Percentiles rank a stretch among this genome's conserved stretches.
Conservation (phyloP, 805 yeast species). For the Saccharomycopsis selenospora region DNA sequence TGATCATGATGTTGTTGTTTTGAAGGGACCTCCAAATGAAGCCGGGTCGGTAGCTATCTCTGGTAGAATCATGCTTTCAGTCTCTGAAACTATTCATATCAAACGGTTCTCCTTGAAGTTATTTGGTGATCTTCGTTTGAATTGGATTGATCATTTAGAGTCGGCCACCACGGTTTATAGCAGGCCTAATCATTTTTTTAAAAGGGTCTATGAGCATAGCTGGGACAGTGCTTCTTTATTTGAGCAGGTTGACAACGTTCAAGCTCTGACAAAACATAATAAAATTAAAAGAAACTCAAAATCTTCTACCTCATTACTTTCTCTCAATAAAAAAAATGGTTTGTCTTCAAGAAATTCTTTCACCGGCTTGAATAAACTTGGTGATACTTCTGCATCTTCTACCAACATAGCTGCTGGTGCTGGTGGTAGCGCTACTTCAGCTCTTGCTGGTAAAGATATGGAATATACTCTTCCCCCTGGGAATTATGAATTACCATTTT, state of each 20-base stretch:
- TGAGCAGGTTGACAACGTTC: conserved; percentile 3
- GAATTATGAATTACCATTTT: conserved; percentile 86
- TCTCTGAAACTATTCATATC: conserved; percentile 66
- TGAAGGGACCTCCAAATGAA: conserved; percentile 71
- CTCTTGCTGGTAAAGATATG: not conserved
- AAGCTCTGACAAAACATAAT: not conserved
- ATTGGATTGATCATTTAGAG: conserved; percentile 51
- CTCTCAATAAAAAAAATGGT: conserved; percentile 3
- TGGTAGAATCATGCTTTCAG: conserved; percentile 72
- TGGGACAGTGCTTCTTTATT: conserved; percentile 49
- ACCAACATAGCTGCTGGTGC: not conserved
- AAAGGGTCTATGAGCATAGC: conserved; percentile 61
- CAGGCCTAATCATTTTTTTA: conserved; percentile 48
- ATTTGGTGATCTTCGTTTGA: conserved; percentile 57
- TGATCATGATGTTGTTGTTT: conserved; percentile 71
- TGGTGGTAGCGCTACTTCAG: too few relatives aligned
- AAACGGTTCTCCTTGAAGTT: conserved; percentile 58
- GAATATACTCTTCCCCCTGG: conserved; percentile 51
- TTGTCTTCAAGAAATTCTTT: not conserved
- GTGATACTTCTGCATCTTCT: not conserved
- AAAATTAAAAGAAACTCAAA: conserved; percentile 4
- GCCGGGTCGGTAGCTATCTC: conserved; percentile 70
- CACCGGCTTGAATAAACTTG: not conserved
- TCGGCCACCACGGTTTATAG: conserved; percentile 36
- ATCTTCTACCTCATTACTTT: conserved; percentile 12